Evolutionary conservation across 2,329 filamentous ascomycete species (phyloP).

Genomic region (Xylariaceae sp.): DNA sequence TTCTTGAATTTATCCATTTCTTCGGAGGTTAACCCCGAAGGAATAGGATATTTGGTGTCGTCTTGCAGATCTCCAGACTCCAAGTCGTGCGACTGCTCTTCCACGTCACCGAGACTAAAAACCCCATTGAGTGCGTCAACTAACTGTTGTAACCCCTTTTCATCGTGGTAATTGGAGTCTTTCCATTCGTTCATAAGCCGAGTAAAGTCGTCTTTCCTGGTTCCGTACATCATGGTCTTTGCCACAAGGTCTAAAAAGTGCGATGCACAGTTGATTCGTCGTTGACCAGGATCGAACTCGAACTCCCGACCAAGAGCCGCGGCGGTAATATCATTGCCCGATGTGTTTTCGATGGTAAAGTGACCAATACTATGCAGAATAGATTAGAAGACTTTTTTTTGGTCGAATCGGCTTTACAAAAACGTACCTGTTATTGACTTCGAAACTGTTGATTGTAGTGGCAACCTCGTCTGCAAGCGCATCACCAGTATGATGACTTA

Average conservation of each 20-base stretch:
- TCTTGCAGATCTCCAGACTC: background rate
- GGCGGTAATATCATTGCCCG: background rate
- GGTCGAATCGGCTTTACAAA: background rate
- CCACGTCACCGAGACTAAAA: background rate
- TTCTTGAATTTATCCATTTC: background rate
- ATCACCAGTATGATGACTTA: background rate
- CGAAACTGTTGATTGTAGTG: background rate
- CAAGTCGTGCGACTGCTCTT: background rate
- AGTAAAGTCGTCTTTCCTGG: background rate
- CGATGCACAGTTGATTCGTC: conserved; percentile 1
- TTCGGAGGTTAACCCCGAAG: background rate
- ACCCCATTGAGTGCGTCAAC: background rate
- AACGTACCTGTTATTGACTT: background rate
- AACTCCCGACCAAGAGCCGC: background rate
- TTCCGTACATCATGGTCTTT: background rate
- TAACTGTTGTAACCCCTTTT: background rate
- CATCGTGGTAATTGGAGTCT: background rate
- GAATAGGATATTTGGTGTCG: background rate
- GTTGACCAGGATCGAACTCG: background rate
- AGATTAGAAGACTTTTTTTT: background rate
- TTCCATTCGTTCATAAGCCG: background rate
- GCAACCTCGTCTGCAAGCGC: background rate
- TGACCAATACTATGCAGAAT: background rate
- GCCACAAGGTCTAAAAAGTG: background rate
- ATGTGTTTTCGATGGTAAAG: background rate